Evolutionary conservation across 768 basidiomycete genomes (phyloP), one percentile per base, ranked within the genome.

Genomic region (Phallus indusiatus): DNA sequence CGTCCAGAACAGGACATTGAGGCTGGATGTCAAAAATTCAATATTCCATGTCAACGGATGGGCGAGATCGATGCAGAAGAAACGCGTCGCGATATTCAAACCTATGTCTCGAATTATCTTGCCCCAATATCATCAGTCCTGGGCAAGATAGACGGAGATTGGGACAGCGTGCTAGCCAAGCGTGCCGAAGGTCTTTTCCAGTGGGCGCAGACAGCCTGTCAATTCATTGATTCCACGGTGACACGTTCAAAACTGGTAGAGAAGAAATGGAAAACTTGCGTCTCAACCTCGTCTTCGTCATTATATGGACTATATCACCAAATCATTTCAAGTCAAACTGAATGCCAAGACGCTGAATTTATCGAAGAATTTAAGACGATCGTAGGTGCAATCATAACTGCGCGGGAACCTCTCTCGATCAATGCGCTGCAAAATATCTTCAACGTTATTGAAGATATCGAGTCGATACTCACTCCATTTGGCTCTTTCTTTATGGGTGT

Each of bases 121-220:
- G 12, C 14, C 7, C 50, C 50, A 16, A 14, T 34, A 22, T 14
- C 16, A 17, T 16, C 14, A 51, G 12, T 22, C 21, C 14, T 14
- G 21, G 10, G 10, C 28, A 17, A 55, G 49, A 21, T 55, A 14
- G 21, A 16, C 24, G 16, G 4, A 14, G 35, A 35, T n/a, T 42
- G 42, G 42, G 2, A 10, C 4, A 4, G 14, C 12, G 4, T 10
- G 12, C 60, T 72, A 10, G 65, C 66, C 10, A 52, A n/a, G 5
- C 65, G 64, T 11, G 69, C 71, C 2, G 70, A 64, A 5, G 70
- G 69, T n/a, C 54, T 72, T 5, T 71, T 71, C 54, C 65, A 70
- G 33, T 71, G 67, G 67, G 70, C 70, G 14, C 62, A 62, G 18
- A 71, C 69, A 6, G 55, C 61, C 2, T 70, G 69, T 61, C 56